Evolutionary conservation across 176 grass and related monocot species (phyloP).

Genomic region (Luzula sylvatica): DNA sequence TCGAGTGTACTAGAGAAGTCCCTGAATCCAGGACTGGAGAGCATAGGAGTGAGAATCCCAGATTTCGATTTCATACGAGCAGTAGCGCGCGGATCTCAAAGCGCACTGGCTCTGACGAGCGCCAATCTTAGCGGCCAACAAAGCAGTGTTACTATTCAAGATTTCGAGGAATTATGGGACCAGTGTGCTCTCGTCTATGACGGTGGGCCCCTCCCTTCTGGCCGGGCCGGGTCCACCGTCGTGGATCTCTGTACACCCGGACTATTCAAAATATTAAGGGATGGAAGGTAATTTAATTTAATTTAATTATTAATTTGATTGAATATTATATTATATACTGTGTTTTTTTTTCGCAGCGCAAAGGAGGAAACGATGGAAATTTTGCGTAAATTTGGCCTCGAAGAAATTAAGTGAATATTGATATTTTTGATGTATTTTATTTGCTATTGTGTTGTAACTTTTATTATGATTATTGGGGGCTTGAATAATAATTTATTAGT

Average conservation of each 20-base stretch:
- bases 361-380: slow-evolving; percentile 50
- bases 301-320: background rate
- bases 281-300: slow-evolving; percentile 56
- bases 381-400: slow-evolving; percentile 51
- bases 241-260: slow-evolving; percentile 64
- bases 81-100: slow-evolving; percentile 61
- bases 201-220: slow-evolving; percentile 65
- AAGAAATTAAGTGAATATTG: slow-evolving; percentile 35
- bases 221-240: slow-evolving; percentile 83
- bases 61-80: slow-evolving; percentile 61
- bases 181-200: slow-evolving; percentile 82
- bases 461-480: too few relatives aligned
- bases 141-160: slow-evolving; percentile 61
- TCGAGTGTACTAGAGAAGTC: slow-evolving; percentile 58
- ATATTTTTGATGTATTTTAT: background rate
- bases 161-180: slow-evolving; percentile 73
- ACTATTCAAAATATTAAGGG: slow-evolving; percentile 74
- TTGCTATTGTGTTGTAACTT: too few relatives aligned
- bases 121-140: slow-evolving; percentile 63
- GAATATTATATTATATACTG: background rate
- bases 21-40: slow-evolving; percentile 83
- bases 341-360: slow-evolving; percentile 50
- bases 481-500: too few relatives aligned
- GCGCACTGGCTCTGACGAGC: slow-evolving; percentile 88
- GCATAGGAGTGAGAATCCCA: slow-evolving; percentile 72